Base-by-base conservation (phyloP, 345 rosid species). In the Lepidium aucheri region DNA sequence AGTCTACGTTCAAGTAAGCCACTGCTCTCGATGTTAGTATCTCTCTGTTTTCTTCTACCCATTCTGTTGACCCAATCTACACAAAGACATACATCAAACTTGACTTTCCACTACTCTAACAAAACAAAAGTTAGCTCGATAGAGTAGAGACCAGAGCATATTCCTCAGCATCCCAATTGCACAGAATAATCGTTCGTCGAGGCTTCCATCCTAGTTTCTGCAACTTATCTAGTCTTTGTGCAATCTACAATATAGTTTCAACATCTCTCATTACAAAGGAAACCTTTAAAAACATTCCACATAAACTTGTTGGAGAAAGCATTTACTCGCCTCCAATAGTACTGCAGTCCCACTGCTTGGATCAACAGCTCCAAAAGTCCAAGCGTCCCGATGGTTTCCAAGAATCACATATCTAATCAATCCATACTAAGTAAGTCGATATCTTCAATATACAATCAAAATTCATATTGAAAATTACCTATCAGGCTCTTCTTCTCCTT, bases 111-210 rank as follows among this genome's bases (percentile, higher is more conserved):
- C 60, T 49, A 35, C 43, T 57, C 28, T 0, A 1, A 44, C 40
- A 18, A 18, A 13, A 36, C 54, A 42, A 11, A 42, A 13, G 17
- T 24, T 65, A 56, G 20, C 40, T 46, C 55, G 67, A 46, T 67
- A 63, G 53, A 61, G n/a, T 63, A 79, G 61, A 76, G 57, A 90
- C 96, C 91, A 88, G 74, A 45, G 86, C 87, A 58, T 91, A 88
- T 76, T 91, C 94, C 84, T 91, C 96, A 7, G 96, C 96, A 53
- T 88, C 97, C 97, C 96, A 91, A 45, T 84, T 88, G 78, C 96
- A 88, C 60, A 88, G 63, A 44, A 88, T 15, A 16, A 88, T 85
- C 28, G 97, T 88, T 70, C 90, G 61, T 39, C 91, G 64, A 55
- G 97, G 94, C 77, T 67, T 88, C 97, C 96, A 85, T 33, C 94